phyloP scores from a whole-genome alignment of 176 grass and related monocot species.

The Oryza officinalis region DNA sequence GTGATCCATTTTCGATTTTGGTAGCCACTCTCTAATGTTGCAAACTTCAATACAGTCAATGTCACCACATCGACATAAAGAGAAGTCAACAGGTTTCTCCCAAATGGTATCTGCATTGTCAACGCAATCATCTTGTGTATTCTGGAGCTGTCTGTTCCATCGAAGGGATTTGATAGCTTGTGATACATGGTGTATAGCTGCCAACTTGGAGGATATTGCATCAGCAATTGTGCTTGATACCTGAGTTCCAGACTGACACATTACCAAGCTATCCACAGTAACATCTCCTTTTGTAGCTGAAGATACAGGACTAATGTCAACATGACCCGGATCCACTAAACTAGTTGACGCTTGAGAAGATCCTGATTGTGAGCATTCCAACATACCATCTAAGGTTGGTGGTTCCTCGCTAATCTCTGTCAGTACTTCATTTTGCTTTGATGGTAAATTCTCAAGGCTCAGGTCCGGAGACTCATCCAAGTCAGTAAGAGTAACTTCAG shows the following conservation, averaged over 20 bases:
- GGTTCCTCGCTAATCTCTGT: constrained; percentile 33
- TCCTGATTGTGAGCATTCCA: constrained; percentile 42
- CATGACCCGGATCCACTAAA: constrained; percentile 21
- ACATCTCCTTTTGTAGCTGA: constrained; percentile 39
- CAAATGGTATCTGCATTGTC: constrained; percentile 53
- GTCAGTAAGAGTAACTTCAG: constrained; percentile 87
- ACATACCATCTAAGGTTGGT: constrained; percentile 27
- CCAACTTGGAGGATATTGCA: constrained; percentile 91
- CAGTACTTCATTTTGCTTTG: constrained; percentile 48
- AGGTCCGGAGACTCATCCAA: constrained; percentile 78
- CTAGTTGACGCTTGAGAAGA: constrained; percentile 23
- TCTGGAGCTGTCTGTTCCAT: constrained; percentile 92
- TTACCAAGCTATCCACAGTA: constrained; percentile 56
- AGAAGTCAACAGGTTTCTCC: constrained; percentile 72
- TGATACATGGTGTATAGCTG: constrained; percentile 96
- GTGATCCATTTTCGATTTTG: constrained; percentile 91
- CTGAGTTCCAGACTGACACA: constrained; percentile 59
- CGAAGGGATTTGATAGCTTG: constrained; percentile 98
- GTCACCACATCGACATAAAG: constrained; percentile 84
- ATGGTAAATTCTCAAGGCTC: constrained; percentile 61
- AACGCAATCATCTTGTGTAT: constrained; percentile 45
- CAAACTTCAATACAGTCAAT: constrained; percentile 96
- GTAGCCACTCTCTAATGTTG: constrained; percentile 93
- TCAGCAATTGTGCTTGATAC: constrained; percentile 66
- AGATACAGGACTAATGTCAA: constrained; percentile 43